These are phyloP conservation scores for Harrya chromipes DNA, from an alignment of 768 basidiomycete species.

Conservation along the genomic window DNA sequence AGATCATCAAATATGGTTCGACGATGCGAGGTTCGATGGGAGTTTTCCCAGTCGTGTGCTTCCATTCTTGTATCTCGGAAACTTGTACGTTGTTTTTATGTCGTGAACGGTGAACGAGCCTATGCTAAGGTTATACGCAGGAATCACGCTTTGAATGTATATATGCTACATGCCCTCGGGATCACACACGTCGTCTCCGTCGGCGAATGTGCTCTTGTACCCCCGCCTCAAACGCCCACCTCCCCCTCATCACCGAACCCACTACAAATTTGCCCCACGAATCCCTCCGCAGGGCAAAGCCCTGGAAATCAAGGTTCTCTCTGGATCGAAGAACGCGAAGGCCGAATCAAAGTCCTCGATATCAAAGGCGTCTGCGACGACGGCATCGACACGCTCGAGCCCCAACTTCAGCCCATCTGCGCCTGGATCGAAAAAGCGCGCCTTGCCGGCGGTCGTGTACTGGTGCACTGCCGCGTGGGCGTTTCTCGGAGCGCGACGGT, in stretches of 20 bases:
- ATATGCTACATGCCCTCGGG: conserved; percentile 93
- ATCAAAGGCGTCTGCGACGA: conserved; percentile 94
- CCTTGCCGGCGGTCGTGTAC: conserved; percentile 77
- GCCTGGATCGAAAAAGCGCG: conserved; percentile 92
- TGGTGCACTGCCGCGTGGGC: conserved; percentile 99
- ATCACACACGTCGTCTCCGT: conserved; percentile 98
- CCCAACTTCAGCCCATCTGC: conserved; percentile 83
- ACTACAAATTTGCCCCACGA: background rate
- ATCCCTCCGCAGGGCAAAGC: conserved; percentile 40
- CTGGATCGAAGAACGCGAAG: conserved; percentile 86
- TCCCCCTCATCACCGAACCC: background rate
- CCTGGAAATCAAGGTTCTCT: conserved; percentile 64
- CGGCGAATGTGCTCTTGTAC: conserved; percentile 89
- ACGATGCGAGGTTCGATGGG: conserved; percentile 89
- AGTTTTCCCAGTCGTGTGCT: conserved; percentile 93
- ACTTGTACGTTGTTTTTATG: conserved; percentile 61
- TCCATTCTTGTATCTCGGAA: conserved; percentile 92
- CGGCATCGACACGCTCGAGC: conserved; percentile 91
- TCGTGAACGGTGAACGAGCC: background rate
- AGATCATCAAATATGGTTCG: conserved; percentile 92
- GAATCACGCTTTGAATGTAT: conserved; percentile 91
- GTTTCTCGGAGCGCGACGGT: conserved; percentile 93
- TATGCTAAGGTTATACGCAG: conserved; percentile 36
- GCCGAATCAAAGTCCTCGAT: conserved; percentile 86
- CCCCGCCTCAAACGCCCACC: conserved; percentile 52